These are phyloP conservation scores for Ogataea salicorniae DNA, from an alignment of 805 yeast species.

Conservation along the genomic window DNA sequence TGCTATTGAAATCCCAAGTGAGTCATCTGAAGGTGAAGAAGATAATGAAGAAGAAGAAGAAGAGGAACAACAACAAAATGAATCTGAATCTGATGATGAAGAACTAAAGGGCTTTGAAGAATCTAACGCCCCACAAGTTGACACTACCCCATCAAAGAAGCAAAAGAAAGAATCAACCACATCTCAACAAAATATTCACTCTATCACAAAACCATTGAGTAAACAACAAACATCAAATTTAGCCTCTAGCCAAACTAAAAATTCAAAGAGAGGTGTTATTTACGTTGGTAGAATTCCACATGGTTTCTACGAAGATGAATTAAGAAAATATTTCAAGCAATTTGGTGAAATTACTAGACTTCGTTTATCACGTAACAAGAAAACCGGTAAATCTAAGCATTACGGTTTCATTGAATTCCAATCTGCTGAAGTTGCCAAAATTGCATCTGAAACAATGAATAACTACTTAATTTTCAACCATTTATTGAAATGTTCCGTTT, in stretches of 20 bases:
- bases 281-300: constrained; percentile 91
- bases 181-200: constrained; percentile 17
- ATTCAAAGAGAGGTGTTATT: constrained; percentile 55
- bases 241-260: constrained; percentile 1
- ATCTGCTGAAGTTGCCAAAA: constrained; percentile 56
- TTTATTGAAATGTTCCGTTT: constrained; percentile 55
- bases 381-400: constrained; percentile 86
- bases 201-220: constrained; percentile 20
- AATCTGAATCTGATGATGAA: constrained; percentile 11
- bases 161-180: constrained; percentile 5
- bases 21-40: constrained; percentile 5
- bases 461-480: constrained; percentile 88
- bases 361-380: constrained; percentile 81
- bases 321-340: constrained; percentile 78
- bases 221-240: constrained; percentile 5
- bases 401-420: constrained; percentile 73
- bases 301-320: constrained; percentile 81
- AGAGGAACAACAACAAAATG: background rate
- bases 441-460: constrained; percentile 95
- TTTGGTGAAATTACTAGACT: constrained; percentile 81
- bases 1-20: constrained; percentile 12
- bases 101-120: constrained; percentile 18
- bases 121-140: constrained; percentile 1
- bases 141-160: background rate
- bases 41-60: constrained; percentile 8